These are phyloP conservation scores for Lepiota brunneoincarnata DNA, from an alignment of 768 basidiomycete species.

Conservation along the genomic window DNA sequence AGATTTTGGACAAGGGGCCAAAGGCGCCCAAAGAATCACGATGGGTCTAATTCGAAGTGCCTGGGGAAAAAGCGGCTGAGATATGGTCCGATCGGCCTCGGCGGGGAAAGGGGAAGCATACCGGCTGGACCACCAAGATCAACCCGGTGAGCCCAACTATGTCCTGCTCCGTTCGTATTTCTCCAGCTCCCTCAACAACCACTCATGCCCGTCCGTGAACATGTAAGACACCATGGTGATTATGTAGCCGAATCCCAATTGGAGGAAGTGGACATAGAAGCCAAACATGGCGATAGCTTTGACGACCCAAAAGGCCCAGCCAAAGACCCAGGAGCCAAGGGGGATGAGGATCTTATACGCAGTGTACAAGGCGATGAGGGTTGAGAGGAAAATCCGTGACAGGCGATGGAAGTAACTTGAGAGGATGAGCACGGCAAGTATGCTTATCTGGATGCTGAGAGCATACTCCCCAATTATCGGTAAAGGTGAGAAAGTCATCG, in stretches of 20 bases:
- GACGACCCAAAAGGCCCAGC: conserved; percentile 18
- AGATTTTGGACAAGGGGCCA: too few species aligned
- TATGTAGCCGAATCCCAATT: conserved; percentile 23
- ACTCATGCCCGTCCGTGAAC: conserved; percentile 11
- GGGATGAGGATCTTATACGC: conserved; percentile 25
- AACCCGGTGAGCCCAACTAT: not conserved
- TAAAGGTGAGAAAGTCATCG: conserved; percentile 20
- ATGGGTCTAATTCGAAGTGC: too few species aligned
- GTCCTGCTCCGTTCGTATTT: not conserved
- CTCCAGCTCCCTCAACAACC: conserved; percentile 16
- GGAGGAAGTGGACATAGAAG: conserved; percentile 34
- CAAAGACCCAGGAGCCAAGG: conserved; percentile 16
- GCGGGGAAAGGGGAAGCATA: not conserved
- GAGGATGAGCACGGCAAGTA: conserved; percentile 24
- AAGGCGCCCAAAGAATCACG: too few species aligned
- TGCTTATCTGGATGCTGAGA: conserved; percentile 23
- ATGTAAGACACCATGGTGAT: conserved; percentile 14
- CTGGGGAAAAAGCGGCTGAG: not conserved
- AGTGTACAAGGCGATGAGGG: conserved; percentile 22
- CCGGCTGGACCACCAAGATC: not conserved
- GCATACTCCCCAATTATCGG: conserved; percentile 27
- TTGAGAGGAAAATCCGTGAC: conserved; percentile 20
- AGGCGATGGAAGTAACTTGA: conserved; percentile 26
- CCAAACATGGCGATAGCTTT: conserved; percentile 32
- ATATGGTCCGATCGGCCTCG: not conserved